Evolutionary conservation across 2,329 filamentous ascomycete genomes (phyloP).

Genomic region (Beauveria medogensis): DNA sequence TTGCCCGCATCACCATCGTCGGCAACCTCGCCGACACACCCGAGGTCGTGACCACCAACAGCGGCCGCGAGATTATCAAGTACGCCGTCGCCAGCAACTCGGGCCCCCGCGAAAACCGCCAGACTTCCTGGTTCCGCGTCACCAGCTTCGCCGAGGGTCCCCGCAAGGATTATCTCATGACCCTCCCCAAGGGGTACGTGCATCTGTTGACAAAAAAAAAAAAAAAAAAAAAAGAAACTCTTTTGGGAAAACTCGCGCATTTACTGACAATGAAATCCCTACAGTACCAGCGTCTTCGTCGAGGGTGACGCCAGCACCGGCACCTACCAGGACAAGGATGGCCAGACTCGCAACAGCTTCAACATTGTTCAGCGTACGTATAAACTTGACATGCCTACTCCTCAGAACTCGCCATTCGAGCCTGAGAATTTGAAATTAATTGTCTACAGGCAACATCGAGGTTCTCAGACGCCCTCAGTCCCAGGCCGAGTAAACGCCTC

Average conservation of each 20-base stretch:
- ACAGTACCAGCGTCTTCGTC: conserved; percentile 68
- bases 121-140: conserved; percentile 81
- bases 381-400: neutral
- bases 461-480: conserved; percentile 35
- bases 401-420: neutral
- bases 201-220: neutral
- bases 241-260: neutral
- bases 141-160: conserved; percentile 65
- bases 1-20: conserved; percentile 79
- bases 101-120: conserved; percentile 60
- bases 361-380: conserved; percentile 77
- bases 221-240: neutral
- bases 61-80: conserved; percentile 64
- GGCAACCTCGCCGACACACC: conserved; percentile 76
- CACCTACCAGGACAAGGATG: conserved; percentile 60
- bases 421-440: neutral
- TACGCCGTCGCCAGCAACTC: conserved; percentile 67
- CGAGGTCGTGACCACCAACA: conserved; percentile 62
- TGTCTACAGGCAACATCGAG: conserved; percentile 34
- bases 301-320: conserved; percentile 73
- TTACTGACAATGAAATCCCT: neutral
- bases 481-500: conserved; percentile 16
- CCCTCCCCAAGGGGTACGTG: conserved; percentile 77
- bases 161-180: conserved; percentile 62
- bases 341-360: conserved; percentile 55